Percentiles rank a stretch among this genome's conserved stretches.
Conservation (phyloP, 2,329 filamentous ascomycete genomes). For the Fusarium siculi region DNA sequence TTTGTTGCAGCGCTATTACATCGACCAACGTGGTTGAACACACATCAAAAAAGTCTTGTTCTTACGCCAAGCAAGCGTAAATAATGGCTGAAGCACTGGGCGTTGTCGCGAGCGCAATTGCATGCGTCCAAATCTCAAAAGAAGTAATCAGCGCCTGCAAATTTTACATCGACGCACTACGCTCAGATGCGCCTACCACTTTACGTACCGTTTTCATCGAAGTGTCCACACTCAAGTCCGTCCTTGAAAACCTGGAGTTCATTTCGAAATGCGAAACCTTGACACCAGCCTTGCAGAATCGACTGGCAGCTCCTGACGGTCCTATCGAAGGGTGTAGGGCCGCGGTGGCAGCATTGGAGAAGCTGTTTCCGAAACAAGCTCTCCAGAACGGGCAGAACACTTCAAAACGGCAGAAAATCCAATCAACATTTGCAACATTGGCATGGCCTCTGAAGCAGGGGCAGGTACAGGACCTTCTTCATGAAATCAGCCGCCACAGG, state of each 20-base stretch:
- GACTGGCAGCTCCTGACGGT: background rate
- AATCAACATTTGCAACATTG: background rate
- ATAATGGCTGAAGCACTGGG: background rate
- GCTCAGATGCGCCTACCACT: background rate
- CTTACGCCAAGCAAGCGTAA: background rate
- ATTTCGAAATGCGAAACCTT: background rate
- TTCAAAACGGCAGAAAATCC: background rate
- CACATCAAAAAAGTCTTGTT: background rate
- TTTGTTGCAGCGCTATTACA: background rate
- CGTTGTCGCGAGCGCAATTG: background rate
- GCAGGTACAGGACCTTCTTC: background rate
- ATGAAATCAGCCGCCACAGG: background rate
- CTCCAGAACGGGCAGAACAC: fast-evolving
- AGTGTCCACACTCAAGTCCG: background rate
- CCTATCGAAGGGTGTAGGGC: background rate
- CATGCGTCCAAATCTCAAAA: background rate
- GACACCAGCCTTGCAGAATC: background rate
- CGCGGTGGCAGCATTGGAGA: fast-evolving
- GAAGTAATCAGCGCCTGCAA: background rate
- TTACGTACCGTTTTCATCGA: background rate
- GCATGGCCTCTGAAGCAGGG: background rate
- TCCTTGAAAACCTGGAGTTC: background rate
- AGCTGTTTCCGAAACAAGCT: background rate
- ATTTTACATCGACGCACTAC: background rate
- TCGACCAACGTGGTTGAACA: background rate